Evolutionary conservation across 768 basidiomycete species (phyloP), one percentile per base, ranked within the genome.

Genomic region (Lanmaoa pseudosensibilis): DNA sequence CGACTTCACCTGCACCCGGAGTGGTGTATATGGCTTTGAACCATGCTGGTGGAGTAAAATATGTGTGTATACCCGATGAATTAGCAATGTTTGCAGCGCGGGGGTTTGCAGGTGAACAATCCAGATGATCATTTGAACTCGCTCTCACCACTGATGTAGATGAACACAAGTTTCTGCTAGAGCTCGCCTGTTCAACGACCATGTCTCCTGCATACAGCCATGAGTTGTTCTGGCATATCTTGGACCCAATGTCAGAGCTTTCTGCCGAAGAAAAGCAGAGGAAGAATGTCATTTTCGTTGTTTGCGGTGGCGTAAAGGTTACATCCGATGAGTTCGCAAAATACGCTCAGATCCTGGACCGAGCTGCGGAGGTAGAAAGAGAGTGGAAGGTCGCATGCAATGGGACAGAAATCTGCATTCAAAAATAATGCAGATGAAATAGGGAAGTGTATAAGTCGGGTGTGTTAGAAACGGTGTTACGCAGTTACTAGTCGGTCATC

Each of bases 81-180:
- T 64, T 90, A 54, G 82, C 80, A 53, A 90, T 92, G 88, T 76
- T 80, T 51, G 74, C 83, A 9, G 78, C 80, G 3, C 66, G 73
- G 19, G 62, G 60, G 11, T 88, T 91, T 62, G 81, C 84, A 60
- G 80, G 89, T 90, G 63, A 60, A 80, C 18, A 12, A 19, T 37
- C 27, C 53, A 11, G 9, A 21, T 32, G 25, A 57, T 56, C 25
- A 4, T 47, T 5, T 19, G 45, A 34, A 19, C 39, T 19, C 34
- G 15, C 11, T 27, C 54, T 55, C 12, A 64, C 46, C 11, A 8
- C 18, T 41, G 8, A 27, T 15, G 15, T 60, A 88, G 90, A 88
- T 58, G 87, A 90, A 56, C 89, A 92, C 65, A 89, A 88, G 69
- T 74, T 85, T 54, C 74, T 91, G 25, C 82, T 88, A 11, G 89